Evolutionary conservation across 2,329 filamentous ascomycete species (phyloP).

Genomic region (Fusarium setosum): DNA sequence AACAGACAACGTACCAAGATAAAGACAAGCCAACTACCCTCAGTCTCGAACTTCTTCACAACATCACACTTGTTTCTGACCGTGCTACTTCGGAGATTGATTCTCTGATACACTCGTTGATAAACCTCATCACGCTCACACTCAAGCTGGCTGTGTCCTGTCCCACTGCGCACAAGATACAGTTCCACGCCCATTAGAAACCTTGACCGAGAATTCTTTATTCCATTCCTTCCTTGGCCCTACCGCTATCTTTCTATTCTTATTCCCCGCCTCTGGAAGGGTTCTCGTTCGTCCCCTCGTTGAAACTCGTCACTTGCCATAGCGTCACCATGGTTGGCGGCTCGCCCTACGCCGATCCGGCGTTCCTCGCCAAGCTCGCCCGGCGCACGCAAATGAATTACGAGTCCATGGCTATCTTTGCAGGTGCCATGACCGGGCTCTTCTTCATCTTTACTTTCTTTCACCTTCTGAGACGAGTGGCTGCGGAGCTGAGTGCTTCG

Average conservation of each 20-base stretch:
- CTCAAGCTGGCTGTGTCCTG: slow-evolving; percentile 27
- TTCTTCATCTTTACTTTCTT: slow-evolving; percentile 18
- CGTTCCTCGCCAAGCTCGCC: slow-evolving; percentile 36
- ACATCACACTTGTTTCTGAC: slow-evolving; percentile 12
- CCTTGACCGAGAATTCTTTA: slow-evolving; percentile 6
- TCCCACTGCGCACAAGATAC: slow-evolving; percentile 26
- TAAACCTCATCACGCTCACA: slow-evolving; percentile 26
- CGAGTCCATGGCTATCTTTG: slow-evolving; percentile 39
- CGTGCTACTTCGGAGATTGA: slow-evolving; percentile 29
- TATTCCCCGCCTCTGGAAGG: neutral
- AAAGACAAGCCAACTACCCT: slow-evolving; percentile 2
- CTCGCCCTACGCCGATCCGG: slow-evolving; percentile 23
- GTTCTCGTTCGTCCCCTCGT: neutral
- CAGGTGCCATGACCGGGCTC: slow-evolving; percentile 28
- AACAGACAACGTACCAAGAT: slow-evolving; percentile 1
- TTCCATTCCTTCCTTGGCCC: neutral
- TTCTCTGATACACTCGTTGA: slow-evolving; percentile 23
- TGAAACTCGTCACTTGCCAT: neutral
- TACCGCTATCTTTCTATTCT: neutral
- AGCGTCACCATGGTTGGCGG: slow-evolving; percentile 29
- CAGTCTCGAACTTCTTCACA: slow-evolving; percentile 4
- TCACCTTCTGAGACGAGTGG: slow-evolving; percentile 26
- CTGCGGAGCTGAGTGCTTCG: slow-evolving; percentile 15
- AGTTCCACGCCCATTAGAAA: slow-evolving; percentile 19
- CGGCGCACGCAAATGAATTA: slow-evolving; percentile 40